phyloP scores from a whole-genome alignment of 192 early-diverging fungal species.

The Polychytrium aggregatum region DNA sequence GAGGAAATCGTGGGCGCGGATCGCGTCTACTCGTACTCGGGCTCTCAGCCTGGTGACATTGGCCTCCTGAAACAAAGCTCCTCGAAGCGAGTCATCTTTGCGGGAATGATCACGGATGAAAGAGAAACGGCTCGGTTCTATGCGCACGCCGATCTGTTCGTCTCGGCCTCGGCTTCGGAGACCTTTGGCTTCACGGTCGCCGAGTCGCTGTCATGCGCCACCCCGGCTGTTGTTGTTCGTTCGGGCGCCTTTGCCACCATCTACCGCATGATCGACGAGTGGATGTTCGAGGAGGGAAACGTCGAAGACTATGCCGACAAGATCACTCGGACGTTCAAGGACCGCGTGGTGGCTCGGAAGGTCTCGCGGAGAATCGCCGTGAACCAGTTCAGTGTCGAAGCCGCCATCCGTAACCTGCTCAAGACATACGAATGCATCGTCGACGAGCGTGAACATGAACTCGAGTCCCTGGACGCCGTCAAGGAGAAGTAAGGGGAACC shows the following conservation, averaged over 20 bases:
- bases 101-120: slow-evolving; percentile 35
- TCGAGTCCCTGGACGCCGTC: too few species aligned
- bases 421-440: slow-evolving; percentile 20
- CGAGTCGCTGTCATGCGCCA: slow-evolving; percentile 40
- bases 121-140: slow-evolving; percentile 20
- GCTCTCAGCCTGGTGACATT: background rate
- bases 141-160: slow-evolving; percentile 31
- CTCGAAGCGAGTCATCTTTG: slow-evolving; percentile 28
- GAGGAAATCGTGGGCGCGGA: slow-evolving; percentile 14
- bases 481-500: too few species aligned
- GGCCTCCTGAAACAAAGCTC: background rate
- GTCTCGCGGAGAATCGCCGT: slow-evolving; percentile 21
- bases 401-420: slow-evolving; percentile 25
- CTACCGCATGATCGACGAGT: slow-evolving; percentile 33
- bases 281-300: slow-evolving; percentile 38
- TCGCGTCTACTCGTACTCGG: slow-evolving; percentile 12
- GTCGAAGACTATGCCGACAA: slow-evolving; percentile 24
- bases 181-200: slow-evolving; percentile 48
- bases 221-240: slow-evolving; percentile 32
- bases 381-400: slow-evolving; percentile 16
- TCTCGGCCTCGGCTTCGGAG: slow-evolving; percentile 36
- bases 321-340: slow-evolving; percentile 5
- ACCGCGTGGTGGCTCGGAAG: slow-evolving; percentile 7
- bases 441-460: too few species aligned
- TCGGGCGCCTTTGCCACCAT: slow-evolving; percentile 29